phyloP scores from a whole-genome alignment of 305 asterid genomes.

The Striga hermonthica region DNA sequence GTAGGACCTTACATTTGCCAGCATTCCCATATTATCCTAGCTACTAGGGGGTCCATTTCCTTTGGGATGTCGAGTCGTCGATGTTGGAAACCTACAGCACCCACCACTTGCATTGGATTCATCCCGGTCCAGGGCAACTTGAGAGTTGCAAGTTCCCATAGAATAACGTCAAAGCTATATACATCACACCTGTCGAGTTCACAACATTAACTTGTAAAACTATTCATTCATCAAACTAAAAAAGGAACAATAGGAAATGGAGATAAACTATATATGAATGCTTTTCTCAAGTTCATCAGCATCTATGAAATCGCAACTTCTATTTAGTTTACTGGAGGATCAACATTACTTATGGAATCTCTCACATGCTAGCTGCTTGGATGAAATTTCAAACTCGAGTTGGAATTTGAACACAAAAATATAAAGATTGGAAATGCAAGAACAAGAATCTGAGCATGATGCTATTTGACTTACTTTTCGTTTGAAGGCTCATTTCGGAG shows the following conservation, averaged over 20 bases:
- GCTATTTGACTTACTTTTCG: conserved; percentile 73
- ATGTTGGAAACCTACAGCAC: conserved; percentile 97
- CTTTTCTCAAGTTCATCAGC: neutral
- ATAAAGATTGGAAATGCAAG: neutral
- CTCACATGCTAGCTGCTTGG: neutral
- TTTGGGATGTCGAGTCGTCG: conserved; percentile 94
- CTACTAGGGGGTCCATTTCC: conserved; percentile 88
- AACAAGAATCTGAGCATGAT: conserved; percentile 1
- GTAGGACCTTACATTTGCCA: conserved; percentile 72
- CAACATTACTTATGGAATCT: conserved; percentile 10
- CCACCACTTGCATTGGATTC: conserved; percentile 99
- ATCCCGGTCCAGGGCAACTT: conserved; percentile 95
- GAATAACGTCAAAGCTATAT: conserved; percentile 90
- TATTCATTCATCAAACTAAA: neutral
- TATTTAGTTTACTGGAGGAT: conserved; percentile 15
- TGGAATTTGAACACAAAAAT: neutral
- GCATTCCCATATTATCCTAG: conserved; percentile 89
- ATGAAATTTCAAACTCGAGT: neutral
- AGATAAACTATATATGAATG: too few species aligned
- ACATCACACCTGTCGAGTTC: conserved; percentile 76
- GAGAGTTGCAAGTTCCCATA: conserved; percentile 94
- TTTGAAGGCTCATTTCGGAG: conserved; percentile 97
- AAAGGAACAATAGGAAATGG: too few species aligned
- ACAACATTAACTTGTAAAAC: conserved; percentile 18
- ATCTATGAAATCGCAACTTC: conserved; percentile 13